phyloP scores from a whole-genome alignment of 352 stramenopile species.

The Pythium chondricola region DNA sequence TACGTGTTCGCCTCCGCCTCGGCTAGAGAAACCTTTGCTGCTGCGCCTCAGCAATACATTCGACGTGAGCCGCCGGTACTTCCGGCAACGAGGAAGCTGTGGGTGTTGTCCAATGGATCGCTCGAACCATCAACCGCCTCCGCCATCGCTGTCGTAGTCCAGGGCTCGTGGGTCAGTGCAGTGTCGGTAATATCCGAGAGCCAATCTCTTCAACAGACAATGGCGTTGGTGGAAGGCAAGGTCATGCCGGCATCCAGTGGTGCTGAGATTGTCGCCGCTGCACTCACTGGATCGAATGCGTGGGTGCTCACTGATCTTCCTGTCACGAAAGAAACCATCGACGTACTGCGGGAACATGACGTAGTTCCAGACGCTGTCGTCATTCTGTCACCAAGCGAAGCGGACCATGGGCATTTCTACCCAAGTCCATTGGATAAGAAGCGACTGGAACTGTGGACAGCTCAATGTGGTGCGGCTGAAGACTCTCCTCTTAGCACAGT shows the following conservation, averaged over 20 bases:
- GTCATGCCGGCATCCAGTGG: constrained; percentile 17
- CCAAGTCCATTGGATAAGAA: constrained; percentile 9
- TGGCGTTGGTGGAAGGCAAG: constrained; percentile 34
- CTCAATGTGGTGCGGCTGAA: not conserved
- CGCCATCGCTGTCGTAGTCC: constrained; percentile 15
- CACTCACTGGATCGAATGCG: constrained; percentile 2
- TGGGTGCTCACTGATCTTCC: constrained; percentile 57
- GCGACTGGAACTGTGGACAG: constrained; percentile 6
- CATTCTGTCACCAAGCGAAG: constrained; percentile 27
- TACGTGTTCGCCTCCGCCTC: constrained; percentile 41
- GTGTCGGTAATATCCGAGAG: constrained; percentile 22
- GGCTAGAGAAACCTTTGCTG: constrained; percentile 32
- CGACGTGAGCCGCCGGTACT: constrained; percentile 20
- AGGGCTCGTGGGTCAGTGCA: constrained; percentile 20
- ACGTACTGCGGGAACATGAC: constrained; percentile 28
- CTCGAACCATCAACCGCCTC: not conserved
- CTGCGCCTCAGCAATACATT: constrained; percentile 41
- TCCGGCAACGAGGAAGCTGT: constrained; percentile 23
- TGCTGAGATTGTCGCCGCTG: constrained; percentile 20
- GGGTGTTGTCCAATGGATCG: constrained; percentile 25
- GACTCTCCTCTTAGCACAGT: not conserved
- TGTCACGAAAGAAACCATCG: constrained; percentile 26
- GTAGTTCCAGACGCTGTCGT: constrained; percentile 50
- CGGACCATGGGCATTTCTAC: not conserved
- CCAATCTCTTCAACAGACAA: constrained; percentile 26